phyloP scores from a whole-genome alignment of 2,329 filamentous ascomycete species.

The Penicillium sp. region DNA sequence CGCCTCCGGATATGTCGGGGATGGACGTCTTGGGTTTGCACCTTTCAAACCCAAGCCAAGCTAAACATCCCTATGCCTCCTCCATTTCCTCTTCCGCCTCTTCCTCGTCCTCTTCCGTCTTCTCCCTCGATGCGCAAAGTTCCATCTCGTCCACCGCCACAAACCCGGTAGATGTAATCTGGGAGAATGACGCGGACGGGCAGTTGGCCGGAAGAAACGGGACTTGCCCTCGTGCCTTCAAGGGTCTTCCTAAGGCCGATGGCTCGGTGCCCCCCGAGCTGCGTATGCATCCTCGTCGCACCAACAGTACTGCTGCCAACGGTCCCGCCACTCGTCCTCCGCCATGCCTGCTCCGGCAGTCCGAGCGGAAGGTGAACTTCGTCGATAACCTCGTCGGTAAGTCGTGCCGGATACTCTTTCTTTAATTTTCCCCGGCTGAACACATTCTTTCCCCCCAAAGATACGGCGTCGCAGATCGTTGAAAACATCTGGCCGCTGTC shows the following conservation, averaged over 20 bases:
- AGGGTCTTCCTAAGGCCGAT: constrained; percentile 31
- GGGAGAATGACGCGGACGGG: constrained; percentile 41
- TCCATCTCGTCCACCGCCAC: constrained; percentile 69
- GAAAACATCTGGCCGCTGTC: constrained; percentile 96
- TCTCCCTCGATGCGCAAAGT: constrained; percentile 68
- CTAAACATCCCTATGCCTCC: constrained; percentile 61
- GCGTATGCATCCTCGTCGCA: constrained; percentile 55
- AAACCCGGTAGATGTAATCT: constrained; percentile 56
- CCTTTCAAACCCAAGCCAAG: constrained; percentile 38
- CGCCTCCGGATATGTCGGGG: constrained; percentile 41
- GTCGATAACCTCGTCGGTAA: constrained; percentile 98
- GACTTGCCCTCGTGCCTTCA: constrained; percentile 26
- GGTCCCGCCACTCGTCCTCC: constrained; percentile 58
- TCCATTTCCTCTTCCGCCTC: constrained; percentile 73
- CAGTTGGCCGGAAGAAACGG: constrained; percentile 27
- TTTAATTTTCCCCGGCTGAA: constrained; percentile 28
- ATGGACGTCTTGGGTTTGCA: constrained; percentile 46
- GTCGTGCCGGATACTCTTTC: constrained; percentile 47
- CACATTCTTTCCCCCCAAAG: constrained; percentile 49
- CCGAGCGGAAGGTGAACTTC: constrained; percentile 89
- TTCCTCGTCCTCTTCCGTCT: constrained; percentile 73
- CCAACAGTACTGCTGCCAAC: constrained; percentile 49
- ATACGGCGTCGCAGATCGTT: constrained; percentile 95
- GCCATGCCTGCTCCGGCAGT: constrained; percentile 77
- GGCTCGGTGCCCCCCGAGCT: constrained; percentile 39